phyloP scores from a whole-genome alignment of 2,329 filamentous ascomycete genomes.

The Raffaelea ambrosiae region DNA sequence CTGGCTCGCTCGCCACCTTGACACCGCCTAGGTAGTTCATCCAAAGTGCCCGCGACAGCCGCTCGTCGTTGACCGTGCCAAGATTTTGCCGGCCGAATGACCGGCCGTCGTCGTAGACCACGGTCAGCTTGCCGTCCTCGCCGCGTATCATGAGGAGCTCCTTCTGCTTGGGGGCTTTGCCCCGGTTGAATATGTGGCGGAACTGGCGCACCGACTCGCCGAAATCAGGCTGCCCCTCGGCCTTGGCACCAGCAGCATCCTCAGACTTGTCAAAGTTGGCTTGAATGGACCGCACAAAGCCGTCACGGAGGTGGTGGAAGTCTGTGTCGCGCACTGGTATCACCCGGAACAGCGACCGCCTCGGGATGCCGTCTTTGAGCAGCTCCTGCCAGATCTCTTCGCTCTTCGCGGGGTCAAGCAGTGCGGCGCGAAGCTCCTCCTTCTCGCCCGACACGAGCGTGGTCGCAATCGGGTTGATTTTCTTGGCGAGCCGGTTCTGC shows the following conservation, averaged over 20 bases:
- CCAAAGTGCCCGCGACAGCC: constrained; percentile 77
- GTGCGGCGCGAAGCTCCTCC: constrained; percentile 55
- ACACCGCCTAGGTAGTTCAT: constrained; percentile 81
- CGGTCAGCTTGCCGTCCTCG: constrained; percentile 53
- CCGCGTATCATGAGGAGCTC: constrained; percentile 68
- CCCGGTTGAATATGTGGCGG: constrained; percentile 71
- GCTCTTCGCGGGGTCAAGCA: constrained; percentile 62
- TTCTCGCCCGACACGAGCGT: constrained; percentile 79
- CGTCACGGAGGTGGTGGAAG: constrained; percentile 86
- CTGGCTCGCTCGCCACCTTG: constrained; percentile 77
- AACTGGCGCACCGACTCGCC: constrained; percentile 68
- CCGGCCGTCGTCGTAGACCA: constrained; percentile 54
- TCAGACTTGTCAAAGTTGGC: constrained; percentile 48
- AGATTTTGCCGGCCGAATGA: constrained; percentile 43
- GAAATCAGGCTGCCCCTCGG: constrained; percentile 45
- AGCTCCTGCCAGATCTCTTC: constrained; percentile 68
- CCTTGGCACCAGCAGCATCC: constrained; percentile 17
- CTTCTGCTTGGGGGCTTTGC: constrained; percentile 70
- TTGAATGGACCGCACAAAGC: constrained; percentile 78
- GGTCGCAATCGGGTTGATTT: constrained; percentile 69
- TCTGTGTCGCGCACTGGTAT: constrained; percentile 90
- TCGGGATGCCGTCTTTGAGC: constrained; percentile 56
- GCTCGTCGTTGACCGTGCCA: constrained; percentile 68
- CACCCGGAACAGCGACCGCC: constrained; percentile 68
- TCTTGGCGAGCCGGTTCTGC: constrained; percentile 67